Conservation (phyloP, 208 protist species). For the Crithidia mellificae region DNA sequence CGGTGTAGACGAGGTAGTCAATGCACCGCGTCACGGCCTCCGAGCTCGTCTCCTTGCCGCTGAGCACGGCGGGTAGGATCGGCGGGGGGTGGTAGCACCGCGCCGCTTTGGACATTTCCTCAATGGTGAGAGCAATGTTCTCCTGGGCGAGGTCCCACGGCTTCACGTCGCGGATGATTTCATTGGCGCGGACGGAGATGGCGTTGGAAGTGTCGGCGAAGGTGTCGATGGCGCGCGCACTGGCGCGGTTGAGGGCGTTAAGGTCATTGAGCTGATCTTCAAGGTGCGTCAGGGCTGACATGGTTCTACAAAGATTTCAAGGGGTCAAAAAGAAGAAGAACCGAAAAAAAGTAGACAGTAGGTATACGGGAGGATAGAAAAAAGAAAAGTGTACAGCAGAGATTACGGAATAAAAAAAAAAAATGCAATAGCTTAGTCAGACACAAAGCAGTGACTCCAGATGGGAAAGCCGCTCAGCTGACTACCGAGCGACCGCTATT, state of each 20-base stretch:
- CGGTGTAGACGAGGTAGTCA: constrained; percentile 88
- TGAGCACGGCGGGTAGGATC: constrained; percentile 62
- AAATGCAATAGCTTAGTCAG: too few species aligned
- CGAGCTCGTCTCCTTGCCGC: constrained; percentile 54
- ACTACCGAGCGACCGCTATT: too few species aligned
- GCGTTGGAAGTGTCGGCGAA: constrained; percentile 82
- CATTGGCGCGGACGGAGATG: constrained; percentile 62
- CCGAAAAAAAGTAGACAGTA: neutral
- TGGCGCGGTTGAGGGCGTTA: constrained; percentile 64
- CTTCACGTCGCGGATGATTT: constrained; percentile 76
- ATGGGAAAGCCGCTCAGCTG: too few species aligned
- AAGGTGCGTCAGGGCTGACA: constrained; percentile 55
- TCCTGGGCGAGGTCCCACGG: constrained; percentile 88
- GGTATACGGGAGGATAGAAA: too few species aligned
- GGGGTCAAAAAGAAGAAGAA: constrained; percentile 1
- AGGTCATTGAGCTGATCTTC: constrained; percentile 77
- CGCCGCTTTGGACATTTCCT: constrained; percentile 82
- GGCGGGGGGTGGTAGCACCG: constrained; percentile 85
- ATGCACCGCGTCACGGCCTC: constrained; percentile 70
- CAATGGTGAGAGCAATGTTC: constrained; percentile 84
- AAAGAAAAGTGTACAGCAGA: too few species aligned
- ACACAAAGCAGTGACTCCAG: too few species aligned
- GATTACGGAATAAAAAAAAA: too few species aligned
- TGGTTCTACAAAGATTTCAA: constrained; percentile 11
- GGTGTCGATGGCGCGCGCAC: constrained; percentile 72